Evolutionary conservation across 2,329 filamentous ascomycete genomes (phyloP), one percentile per base, ranked within the genome.

Genomic region (Pyrenophora graminea): DNA sequence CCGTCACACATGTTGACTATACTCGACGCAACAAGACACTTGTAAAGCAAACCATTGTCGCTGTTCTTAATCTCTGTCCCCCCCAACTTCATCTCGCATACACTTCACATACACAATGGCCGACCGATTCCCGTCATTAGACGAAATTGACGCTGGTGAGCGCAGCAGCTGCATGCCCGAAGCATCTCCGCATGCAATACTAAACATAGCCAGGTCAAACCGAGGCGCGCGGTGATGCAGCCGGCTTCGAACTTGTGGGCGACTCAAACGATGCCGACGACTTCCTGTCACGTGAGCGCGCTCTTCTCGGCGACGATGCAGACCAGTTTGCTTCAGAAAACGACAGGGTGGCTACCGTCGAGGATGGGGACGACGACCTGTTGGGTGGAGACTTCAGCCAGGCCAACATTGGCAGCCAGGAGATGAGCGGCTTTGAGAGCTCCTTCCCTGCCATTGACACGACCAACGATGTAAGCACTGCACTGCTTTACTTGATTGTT

Each of bases 261-360:
- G 81, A 79, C 56, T 78, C 82, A 8, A 79, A 83, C 25, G 86
- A 87, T 27, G 80, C 84, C 56, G 86, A 90, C 68, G 91, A 96
- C 76, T 97, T 99, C 74, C 85, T 97, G 41, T 86, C 90, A 57
- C 90, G 93, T 63, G 94, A 99, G 79, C 90, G 91, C 70, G 94
- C 91, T 55, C 77, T 88, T 15, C 85, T 99, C 6, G 94, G 94
- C 61, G 94, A 96, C 58, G 94, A 97, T 74, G 94, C 94, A 54
- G 84, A 91, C 66, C 89, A 92, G 78, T 99, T 99, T 74, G 82
- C 88, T 58, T 89, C 89, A 27, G 82, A 85, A 55, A 85, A 87
- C 68, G 90, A 96, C 74, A 79, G 79, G 71, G 79, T 82, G 51
- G 81, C 82, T 49, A 84, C 84, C 34, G 82, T 81, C 59, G 85